Conservation (phyloP, 2,329 filamentous ascomycete genomes). For the Graphilbum ipis-grandicollis region DNA sequence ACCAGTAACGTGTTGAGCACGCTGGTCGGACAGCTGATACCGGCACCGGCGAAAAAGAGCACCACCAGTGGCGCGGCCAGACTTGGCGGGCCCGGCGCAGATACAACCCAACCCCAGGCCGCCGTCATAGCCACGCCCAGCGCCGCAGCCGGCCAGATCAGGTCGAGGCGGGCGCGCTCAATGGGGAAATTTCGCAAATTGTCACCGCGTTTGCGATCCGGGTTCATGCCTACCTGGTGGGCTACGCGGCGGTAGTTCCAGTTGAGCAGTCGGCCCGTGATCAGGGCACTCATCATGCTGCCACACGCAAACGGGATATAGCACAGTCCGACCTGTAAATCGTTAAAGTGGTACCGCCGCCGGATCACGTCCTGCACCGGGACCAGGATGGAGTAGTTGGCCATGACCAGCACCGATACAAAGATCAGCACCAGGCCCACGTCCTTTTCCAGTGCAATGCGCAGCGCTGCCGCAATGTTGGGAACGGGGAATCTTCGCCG, state of each 20-base stretch:
- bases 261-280: slow-evolving; percentile 35
- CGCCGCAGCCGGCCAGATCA: slow-evolving; percentile 21
- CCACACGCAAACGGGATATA: slow-evolving; percentile 21
- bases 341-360: slow-evolving; percentile 16
- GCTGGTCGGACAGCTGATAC: slow-evolving; percentile 21
- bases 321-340: slow-evolving; percentile 23
- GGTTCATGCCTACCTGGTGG: slow-evolving; percentile 24
- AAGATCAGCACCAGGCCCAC: slow-evolving; percentile 17
- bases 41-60: slow-evolving; percentile 20
- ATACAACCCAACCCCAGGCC: slow-evolving; percentile 25
- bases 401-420: slow-evolving; percentile 18
- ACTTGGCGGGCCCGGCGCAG: slow-evolving; percentile 13
- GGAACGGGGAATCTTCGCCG: slow-evolving; percentile 11
- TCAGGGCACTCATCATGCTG: slow-evolving; percentile 17
- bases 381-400: slow-evolving; percentile 16
- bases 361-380: slow-evolving; percentile 17
- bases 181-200: slow-evolving; percentile 19
- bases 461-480: slow-evolving; percentile 15
- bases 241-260: slow-evolving; percentile 42
- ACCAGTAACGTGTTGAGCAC: slow-evolving; percentile 23
- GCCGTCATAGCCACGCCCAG: slow-evolving; percentile 23
- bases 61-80: slow-evolving; percentile 22
- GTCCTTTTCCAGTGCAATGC: slow-evolving; percentile 18
- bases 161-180: slow-evolving; percentile 18
- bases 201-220: slow-evolving; percentile 26